Evolutionary conservation across 352 stramenopile species (phyloP), one percentile per base, ranked within the genome.

Genomic region (Phytopythium chamaehyphon): DNA sequence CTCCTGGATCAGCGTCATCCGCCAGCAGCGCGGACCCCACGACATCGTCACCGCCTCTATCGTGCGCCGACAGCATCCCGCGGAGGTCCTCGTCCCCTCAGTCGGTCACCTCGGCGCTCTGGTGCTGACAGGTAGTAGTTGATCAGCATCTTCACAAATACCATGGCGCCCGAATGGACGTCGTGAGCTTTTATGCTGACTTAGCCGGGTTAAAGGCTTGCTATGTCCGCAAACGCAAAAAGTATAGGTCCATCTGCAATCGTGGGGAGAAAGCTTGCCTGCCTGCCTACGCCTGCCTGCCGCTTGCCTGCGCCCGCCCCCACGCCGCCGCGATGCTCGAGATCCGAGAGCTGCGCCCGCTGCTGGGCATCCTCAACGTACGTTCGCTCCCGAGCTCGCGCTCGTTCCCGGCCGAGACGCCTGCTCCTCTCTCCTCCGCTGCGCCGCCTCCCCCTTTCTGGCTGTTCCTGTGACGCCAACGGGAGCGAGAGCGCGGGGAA

Each of bases 281-380:
- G 5, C 5, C 28, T 33, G 28, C 28, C 45, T 42, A 9, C 28
- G n/a, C 24, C 43, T 16, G 43, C 39, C n/a, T 28, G 43, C 26
- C 45, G 45, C n/a, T 18, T 38, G 23, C 26, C 45, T n/a, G n/a
- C 28, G 28, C 28, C 28, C 5, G 5, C 28, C 28, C 28, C 28
- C 28, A 33, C 28, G 28, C 28, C 28, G 28, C 28, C 9, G 28
- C 5, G 28, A 93, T 93, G 83, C 64, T 93, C 51, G 83, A 93
- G 53, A 85, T 74, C 55, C 73, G 83, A 70, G 83, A 93, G 56
- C 69, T 93, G 59, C 75, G 80, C 45, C 79, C 80, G 59, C 69
- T 93, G 44, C 74, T 93, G 49, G 61, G 76, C 47, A 86, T 93
- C 49, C 75, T 93, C 49, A 93, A 90, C 71, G 83, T 93, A 64